phyloP scores from a whole-genome alignment of 2,329 filamentous ascomycete genomes.

The Calonectria honghensis region DNA sequence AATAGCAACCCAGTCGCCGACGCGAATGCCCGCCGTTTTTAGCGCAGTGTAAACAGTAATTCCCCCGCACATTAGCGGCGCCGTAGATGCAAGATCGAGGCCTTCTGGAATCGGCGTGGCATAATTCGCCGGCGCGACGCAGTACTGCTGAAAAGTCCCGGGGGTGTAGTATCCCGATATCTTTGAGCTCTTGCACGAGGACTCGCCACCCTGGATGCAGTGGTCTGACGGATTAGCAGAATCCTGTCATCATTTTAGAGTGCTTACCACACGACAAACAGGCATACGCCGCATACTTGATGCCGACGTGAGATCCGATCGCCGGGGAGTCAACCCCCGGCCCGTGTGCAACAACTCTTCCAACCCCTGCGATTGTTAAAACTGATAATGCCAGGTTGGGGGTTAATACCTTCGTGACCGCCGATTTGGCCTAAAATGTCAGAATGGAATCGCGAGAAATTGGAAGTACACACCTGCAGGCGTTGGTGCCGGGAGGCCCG shows the following conservation, averaged over 20 bases:
- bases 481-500: conserved; percentile 25
- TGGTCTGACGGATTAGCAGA: not conserved
- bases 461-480: conserved; percentile 18
- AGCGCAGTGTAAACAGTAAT: conserved; percentile 38
- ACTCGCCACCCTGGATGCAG: conserved; percentile 40
- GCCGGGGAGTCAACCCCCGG: conserved; percentile 24
- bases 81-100: conserved; percentile 28
- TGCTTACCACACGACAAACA: conserved; percentile 38
- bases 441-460: not conserved
- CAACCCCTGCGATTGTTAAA: conserved; percentile 19
- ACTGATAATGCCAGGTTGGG: not conserved
- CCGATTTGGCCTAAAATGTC: conserved; percentile 32
- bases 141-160: conserved; percentile 41
- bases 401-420: conserved; percentile 34
- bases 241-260: not conserved
- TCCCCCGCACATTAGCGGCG: conserved; percentile 41
- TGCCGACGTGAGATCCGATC: conserved; percentile 34
- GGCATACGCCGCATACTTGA: conserved; percentile 33
- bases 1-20: conserved; percentile 55
- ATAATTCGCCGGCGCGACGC: conserved; percentile 31
- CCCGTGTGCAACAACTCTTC: conserved; percentile 28
- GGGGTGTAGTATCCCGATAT: conserved; percentile 38
- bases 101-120: conserved; percentile 30
- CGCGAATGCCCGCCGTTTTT: conserved; percentile 35
- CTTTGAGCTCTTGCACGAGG: conserved; percentile 34